Conservation (phyloP, 805 yeast genomes). For the Metschnikowia peoriensis region DNA sequence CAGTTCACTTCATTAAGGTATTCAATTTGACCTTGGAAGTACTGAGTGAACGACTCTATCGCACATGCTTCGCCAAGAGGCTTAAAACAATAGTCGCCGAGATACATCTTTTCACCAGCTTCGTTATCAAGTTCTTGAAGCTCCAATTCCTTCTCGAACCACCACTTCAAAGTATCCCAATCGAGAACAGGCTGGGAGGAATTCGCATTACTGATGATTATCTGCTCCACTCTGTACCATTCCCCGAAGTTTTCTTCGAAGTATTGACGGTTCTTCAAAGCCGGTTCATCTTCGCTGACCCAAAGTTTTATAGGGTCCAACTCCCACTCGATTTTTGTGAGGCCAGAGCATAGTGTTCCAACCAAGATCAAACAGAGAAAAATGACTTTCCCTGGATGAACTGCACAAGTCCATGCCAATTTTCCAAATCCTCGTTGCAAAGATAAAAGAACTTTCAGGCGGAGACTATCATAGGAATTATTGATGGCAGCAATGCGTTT, state of each 20-base stretch:
- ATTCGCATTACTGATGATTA: conserved; percentile 58
- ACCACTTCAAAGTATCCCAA: conserved; percentile 78
- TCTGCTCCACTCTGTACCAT: conserved; percentile 84
- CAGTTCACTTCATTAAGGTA: conserved; percentile 53
- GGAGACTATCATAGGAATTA: not conserved
- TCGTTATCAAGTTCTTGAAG: conserved; percentile 28
- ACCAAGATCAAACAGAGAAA: conserved; percentile 30
- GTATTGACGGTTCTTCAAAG: conserved; percentile 60
- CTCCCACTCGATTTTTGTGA: conserved; percentile 57
- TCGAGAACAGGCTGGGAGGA: conserved; percentile 59
- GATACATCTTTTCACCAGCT: conserved; percentile 23
- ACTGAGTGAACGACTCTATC: conserved; percentile 85
- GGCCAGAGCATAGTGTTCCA: conserved; percentile 50
- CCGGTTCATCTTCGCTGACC: conserved; percentile 80
- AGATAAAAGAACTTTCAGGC: conserved; percentile 2
- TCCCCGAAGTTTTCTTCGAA: conserved; percentile 88
- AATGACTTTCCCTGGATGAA: conserved; percentile 47
- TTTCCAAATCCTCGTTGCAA: conserved; percentile 41
- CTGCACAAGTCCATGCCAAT: conserved; percentile 59
- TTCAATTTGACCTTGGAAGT: conserved; percentile 64
- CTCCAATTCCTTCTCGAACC: conserved; percentile 76
- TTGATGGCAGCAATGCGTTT: not conserved
- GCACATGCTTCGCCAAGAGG: conserved; percentile 81
- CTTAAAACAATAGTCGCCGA: conserved; percentile 75
- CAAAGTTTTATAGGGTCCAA: conserved; percentile 80